A percentile compares a stretch with the other conserved stretches of the same genome.
Conservation (phyloP, 2,329 filamentous ascomycete species). For the Pseudogymnoascus sp. region DNA sequence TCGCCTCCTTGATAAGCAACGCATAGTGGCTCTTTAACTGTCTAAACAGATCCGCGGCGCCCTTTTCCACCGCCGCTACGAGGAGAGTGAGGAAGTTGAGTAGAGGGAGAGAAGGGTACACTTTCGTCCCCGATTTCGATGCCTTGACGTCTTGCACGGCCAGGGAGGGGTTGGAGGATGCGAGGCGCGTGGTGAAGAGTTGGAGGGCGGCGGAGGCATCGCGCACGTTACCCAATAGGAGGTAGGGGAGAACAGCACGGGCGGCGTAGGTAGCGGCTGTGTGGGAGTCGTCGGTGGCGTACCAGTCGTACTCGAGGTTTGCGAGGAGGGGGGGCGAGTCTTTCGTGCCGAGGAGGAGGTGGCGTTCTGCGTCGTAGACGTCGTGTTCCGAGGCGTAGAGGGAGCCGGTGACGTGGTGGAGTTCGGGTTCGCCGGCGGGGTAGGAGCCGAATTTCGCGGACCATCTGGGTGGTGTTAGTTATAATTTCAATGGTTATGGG, state of each 20-base stretch:
- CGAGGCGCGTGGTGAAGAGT: constrained; percentile 62
- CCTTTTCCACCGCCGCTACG: constrained; percentile 74
- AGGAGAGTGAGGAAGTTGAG: constrained; percentile 89
- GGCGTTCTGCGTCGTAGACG: constrained; percentile 84
- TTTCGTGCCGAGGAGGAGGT: constrained; percentile 79
- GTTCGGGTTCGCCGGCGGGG: constrained; percentile 84
- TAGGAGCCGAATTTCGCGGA: constrained; percentile 77
- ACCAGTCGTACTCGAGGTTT: constrained; percentile 88
- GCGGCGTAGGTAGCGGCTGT: constrained; percentile 80
- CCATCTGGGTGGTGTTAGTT: constrained; percentile 49
- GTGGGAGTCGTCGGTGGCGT: constrained; percentile 78
- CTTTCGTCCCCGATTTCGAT: constrained; percentile 54
- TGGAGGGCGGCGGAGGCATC: constrained; percentile 78
- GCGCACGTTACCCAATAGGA: constrained; percentile 82
- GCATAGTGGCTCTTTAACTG: constrained; percentile 78
- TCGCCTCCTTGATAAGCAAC: constrained; percentile 65
- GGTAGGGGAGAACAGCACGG: constrained; percentile 81
- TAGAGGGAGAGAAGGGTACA: constrained; percentile 87
- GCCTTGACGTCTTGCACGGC: constrained; percentile 65
- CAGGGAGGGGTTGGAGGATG: constrained; percentile 48
- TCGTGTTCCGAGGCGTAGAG: constrained; percentile 92
- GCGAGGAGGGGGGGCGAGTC: constrained; percentile 77
- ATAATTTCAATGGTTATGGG: not conserved
- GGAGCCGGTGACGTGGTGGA: constrained; percentile 85
- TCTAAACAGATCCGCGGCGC: constrained; percentile 67